These are phyloP conservation scores for Coccomyxa sp. DNA, from an alignment of 139 green algal species.

Conservation along the genomic window DNA sequence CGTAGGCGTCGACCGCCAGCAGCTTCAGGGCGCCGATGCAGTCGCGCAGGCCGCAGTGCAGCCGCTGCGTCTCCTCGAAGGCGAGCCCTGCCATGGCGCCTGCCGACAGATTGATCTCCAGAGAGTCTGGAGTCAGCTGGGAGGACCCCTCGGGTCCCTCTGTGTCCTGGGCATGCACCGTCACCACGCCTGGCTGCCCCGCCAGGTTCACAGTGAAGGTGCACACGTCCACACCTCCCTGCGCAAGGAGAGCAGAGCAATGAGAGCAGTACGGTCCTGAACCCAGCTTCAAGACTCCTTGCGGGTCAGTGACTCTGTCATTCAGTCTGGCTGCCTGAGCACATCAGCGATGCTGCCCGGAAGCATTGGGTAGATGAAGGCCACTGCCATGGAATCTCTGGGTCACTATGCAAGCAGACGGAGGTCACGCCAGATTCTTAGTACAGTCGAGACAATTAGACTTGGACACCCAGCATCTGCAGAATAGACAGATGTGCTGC, in stretches of 20 bases:
- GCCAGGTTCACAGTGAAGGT: background rate
- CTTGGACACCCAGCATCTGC: too few relatives aligned
- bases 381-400: too few relatives aligned
- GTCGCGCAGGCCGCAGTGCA: constrained; percentile 34
- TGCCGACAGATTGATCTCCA: background rate
- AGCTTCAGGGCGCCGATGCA: constrained; percentile 38
- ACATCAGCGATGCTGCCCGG: too few relatives aligned
- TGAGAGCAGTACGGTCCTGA: too few relatives aligned
- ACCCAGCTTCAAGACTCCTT: too few relatives aligned
- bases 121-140: background rate
- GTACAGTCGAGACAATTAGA: too few relatives aligned
- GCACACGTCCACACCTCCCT: background rate
- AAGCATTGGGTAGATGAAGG: too few relatives aligned
- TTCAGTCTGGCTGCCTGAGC: too few relatives aligned
- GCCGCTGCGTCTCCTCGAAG: constrained; percentile 33
- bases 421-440: too few relatives aligned
- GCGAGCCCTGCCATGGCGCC: constrained; percentile 22
- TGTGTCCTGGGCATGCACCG: background rate
- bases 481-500: too few relatives aligned
- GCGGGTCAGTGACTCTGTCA: too few relatives aligned
- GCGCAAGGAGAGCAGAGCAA: background rate
- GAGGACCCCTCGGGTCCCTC: background rate
- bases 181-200: constrained; percentile 6
- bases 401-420: too few relatives aligned
- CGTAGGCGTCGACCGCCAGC: constrained; percentile 34